Evolutionary conservation across 768 basidiomycete species (phyloP).

Genomic region (Cantharellus cinnabarinus): DNA sequence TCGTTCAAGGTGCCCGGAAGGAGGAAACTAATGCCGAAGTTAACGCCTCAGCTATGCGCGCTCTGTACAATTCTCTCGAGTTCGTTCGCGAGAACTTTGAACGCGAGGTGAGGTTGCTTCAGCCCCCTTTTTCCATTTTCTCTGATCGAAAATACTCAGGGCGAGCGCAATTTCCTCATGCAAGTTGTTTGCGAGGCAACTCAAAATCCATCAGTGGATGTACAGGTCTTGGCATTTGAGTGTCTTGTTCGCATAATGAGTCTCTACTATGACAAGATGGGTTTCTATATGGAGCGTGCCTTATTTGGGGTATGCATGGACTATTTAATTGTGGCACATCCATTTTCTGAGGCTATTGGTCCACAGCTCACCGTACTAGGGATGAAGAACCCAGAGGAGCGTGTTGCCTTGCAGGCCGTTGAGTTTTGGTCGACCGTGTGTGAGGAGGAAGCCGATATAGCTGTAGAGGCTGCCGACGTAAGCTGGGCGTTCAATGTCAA

Average conservation of each 20-base stretch:
- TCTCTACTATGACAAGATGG: constrained; percentile 98
- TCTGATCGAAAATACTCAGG: constrained; percentile 27
- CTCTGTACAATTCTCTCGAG: constrained; percentile 85
- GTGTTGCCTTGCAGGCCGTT: constrained; percentile 86
- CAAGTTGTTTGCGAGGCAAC: constrained; percentile 99
- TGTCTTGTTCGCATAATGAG: constrained; percentile 93
- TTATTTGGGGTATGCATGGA: constrained; percentile 62
- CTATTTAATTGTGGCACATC: constrained; percentile 10
- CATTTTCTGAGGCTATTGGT: constrained; percentile 9
- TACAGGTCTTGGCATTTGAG: constrained; percentile 94
- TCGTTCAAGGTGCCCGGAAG: constrained; percentile 93
- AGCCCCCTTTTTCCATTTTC: background rate
- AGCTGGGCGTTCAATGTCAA: constrained; percentile 5
- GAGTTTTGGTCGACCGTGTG: constrained; percentile 99
- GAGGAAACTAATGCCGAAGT: constrained; percentile 85
- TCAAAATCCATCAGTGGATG: constrained; percentile 53
- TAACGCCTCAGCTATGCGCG: constrained; percentile 80
- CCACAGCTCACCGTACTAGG: constrained; percentile 82
- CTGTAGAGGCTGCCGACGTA: constrained; percentile 81
- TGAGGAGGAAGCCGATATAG: constrained; percentile 88
- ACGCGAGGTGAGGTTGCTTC: constrained; percentile 49
- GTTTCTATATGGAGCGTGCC: constrained; percentile 97
- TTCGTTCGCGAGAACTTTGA: constrained; percentile 98
- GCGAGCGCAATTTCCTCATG: constrained; percentile 99
- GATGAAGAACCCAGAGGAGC: constrained; percentile 84